Conservation (phyloP, 805 yeast genomes). For the Candida bentonensis region DNA sequence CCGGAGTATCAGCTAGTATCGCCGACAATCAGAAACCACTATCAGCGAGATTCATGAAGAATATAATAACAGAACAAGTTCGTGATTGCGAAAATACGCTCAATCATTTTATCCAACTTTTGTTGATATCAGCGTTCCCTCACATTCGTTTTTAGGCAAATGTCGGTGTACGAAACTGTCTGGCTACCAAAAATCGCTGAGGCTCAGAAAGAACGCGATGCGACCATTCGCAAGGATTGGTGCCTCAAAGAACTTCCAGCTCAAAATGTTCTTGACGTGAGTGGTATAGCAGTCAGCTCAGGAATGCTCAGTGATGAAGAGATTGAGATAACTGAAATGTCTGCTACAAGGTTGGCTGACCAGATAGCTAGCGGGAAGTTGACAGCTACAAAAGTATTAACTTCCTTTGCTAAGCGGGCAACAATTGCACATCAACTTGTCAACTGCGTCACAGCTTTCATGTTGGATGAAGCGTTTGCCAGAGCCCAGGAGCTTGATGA, state of each 20-base stretch:
- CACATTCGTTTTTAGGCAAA: no score
- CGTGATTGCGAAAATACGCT: no score
- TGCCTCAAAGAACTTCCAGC: background rate
- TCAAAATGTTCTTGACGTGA: background rate
- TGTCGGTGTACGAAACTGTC: background rate
- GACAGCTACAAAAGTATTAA: slow-evolving; percentile 32
- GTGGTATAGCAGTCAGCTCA: background rate
- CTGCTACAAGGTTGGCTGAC: slow-evolving; percentile 12
- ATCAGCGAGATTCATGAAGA: no score
- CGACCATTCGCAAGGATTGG: background rate
- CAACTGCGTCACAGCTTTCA: slow-evolving; percentile 25
- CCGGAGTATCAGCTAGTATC: no score
- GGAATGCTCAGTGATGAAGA: slow-evolving; percentile 11
- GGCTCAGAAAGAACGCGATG: background rate
- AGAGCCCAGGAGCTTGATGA: slow-evolving; percentile 44
- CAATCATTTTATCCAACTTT: no score
- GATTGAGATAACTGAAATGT: slow-evolving; percentile 14
- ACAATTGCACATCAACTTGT: slow-evolving; percentile 42
- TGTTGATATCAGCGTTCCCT: no score
- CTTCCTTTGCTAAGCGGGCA: slow-evolving; percentile 46
- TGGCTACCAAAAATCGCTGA: slow-evolving; percentile 1
- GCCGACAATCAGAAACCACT: no score
- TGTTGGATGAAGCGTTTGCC: slow-evolving; percentile 44
- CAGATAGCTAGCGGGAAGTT: slow-evolving; percentile 19
- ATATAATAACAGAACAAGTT: no score